Conservation (phyloP, 306 rosid genomes). For the Calophaca sinica region DNA sequence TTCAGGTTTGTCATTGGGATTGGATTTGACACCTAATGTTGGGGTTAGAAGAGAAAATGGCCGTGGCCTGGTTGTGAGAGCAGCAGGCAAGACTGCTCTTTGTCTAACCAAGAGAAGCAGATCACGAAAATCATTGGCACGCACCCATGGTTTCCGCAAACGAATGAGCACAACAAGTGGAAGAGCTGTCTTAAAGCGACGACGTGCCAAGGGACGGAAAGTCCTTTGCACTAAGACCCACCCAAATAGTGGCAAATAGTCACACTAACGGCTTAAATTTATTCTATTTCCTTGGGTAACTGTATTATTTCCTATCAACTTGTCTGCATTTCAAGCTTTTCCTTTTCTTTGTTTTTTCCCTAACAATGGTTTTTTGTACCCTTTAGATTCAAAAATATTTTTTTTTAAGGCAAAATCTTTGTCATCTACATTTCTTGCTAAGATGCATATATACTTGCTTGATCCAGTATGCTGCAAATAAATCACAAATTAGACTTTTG, state of each 20-base stretch:
- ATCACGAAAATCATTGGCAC: slow-evolving; percentile 86
- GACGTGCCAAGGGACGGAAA: slow-evolving; percentile 94
- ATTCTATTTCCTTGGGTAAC: slow-evolving; percentile 8
- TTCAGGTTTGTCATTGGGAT: slow-evolving; percentile 67
- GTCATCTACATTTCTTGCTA: slow-evolving; percentile 28
- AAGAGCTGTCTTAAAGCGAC: slow-evolving; percentile 75
- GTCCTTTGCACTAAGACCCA: slow-evolving; percentile 87
- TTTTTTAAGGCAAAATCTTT: slow-evolving; percentile 13
- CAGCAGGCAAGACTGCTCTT: slow-evolving; percentile 85
- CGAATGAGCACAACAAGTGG: slow-evolving; percentile 92
- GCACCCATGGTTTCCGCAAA: slow-evolving; percentile 87
- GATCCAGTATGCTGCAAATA: slow-evolving; percentile 10
- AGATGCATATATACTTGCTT: slow-evolving; percentile 18
- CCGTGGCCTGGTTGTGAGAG: slow-evolving; percentile 74
- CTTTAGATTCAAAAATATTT: background rate
- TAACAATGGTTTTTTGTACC: slow-evolving; percentile 34
- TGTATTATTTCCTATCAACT: slow-evolving; percentile 36
- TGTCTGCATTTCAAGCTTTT: slow-evolving; percentile 34
- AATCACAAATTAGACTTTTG: background rate
- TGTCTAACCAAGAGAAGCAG: slow-evolving; percentile 89
- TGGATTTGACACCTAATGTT: slow-evolving; percentile 57
- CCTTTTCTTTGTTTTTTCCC: background rate
- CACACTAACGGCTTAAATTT: background rate
- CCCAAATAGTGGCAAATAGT: slow-evolving; percentile 72
- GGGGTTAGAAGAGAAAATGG: slow-evolving; percentile 60